Evolutionary conservation across 169 alveolate species (phyloP), one percentile per base, ranked within the genome.

Genomic region (Besnoitia besnoiti): DNA sequence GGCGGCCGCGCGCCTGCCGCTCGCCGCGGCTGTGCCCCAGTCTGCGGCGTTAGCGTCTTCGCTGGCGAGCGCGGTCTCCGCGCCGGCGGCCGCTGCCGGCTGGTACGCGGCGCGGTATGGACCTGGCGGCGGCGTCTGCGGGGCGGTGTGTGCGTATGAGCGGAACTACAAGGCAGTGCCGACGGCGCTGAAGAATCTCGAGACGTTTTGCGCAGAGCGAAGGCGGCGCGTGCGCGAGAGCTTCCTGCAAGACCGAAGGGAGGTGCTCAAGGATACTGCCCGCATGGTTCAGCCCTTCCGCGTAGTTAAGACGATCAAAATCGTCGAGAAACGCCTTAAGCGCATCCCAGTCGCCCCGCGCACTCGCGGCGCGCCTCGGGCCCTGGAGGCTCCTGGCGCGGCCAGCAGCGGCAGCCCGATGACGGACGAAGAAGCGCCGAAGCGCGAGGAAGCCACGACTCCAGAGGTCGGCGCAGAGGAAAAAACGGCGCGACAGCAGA

Each of bases 91-190:
- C 24, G 80, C 80, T 0, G 80, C 80, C 4, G 80, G 44, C 19
- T 67, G 80, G 80, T 67, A 67, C 44, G 80, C 80, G 42, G n/a
- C 47, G 39, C 80, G 80, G 46, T 67, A 67, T 35, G 80, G 80
- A 42, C 47, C 80, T 5, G 80, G 80, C 46, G 80, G 80, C 24
- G 80, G 80, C 44, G 80, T 67, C 42, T 67, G 42, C 21, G 80
- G 80, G 12, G n/a, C 10, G 10, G 80, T 67, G 10, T 35, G 39
- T n/a, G 46, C 39, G 42, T 67, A 67, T n/a, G 46, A 67, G 80
- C 14, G 80, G n/a, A 42, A 67, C 80, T 67, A 67, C 80, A 7
- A 1, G 21, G 80, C 80, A 5, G 80, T 35, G 80, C 44, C n/a
- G 39, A 67, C 39, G 46, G 42, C 80, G 40, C 44, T 67, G 80